phyloP scores from a whole-genome alignment of 2,329 filamentous ascomycete species.

The Canariomyces notabilis region DNA sequence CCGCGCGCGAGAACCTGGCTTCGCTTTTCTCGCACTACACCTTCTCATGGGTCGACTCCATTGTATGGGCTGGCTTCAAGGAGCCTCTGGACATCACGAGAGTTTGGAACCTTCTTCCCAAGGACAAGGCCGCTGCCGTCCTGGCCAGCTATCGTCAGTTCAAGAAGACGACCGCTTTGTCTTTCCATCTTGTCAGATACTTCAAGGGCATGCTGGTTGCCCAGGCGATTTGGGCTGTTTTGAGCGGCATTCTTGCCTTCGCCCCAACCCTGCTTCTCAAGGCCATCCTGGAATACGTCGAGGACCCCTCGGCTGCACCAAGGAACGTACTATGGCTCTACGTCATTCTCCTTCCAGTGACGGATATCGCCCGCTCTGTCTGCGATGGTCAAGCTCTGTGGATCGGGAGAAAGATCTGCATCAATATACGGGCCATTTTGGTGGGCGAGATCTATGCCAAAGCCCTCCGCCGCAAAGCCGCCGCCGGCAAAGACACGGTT shows the following conservation, averaged over 20 bases:
- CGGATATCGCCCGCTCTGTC: constrained; percentile 75
- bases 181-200: constrained; percentile 76
- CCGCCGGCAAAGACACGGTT: constrained; percentile 68
- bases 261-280: constrained; percentile 86
- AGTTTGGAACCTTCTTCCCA: constrained; percentile 87
- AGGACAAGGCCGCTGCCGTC: constrained; percentile 79
- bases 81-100: constrained; percentile 75
- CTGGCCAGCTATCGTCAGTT: constrained; percentile 78
- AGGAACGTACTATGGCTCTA: constrained; percentile 92
- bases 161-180: constrained; percentile 73
- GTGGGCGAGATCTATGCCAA: constrained; percentile 98
- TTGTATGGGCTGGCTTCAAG: constrained; percentile 85
- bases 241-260: constrained; percentile 82
- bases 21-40: constrained; percentile 84
- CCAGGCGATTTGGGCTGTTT: constrained; percentile 74
- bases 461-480: constrained; percentile 83
- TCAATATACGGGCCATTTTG: constrained; percentile 87
- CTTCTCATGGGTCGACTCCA: constrained; percentile 84
- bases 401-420: constrained; percentile 91
- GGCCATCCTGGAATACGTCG: constrained; percentile 90
- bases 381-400: constrained; percentile 83
- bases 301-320: constrained; percentile 69
- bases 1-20: constrained; percentile 79
- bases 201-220: constrained; percentile 72
- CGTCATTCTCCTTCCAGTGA: constrained; percentile 81